phyloP scores from a whole-genome alignment of 345 rosid genomes.

The Lumnitzera littorea region DNA sequence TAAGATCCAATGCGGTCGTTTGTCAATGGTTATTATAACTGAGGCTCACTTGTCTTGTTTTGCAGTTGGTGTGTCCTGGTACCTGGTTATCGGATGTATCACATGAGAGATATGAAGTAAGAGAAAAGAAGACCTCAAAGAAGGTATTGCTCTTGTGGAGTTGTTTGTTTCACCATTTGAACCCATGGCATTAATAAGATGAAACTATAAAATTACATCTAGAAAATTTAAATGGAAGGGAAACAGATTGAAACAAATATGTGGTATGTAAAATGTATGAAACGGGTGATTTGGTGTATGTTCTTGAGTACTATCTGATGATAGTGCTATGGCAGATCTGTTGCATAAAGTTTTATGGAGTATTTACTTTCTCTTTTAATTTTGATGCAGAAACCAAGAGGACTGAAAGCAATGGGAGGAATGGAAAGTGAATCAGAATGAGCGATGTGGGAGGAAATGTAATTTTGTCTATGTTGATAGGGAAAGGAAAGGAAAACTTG shows the following conservation, averaged over 20 bases:
- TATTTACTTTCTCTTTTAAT: background rate
- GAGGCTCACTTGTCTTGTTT: slow-evolving; percentile 3
- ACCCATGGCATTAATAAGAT: background rate
- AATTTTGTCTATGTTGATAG: background rate
- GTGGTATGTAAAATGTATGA: too few relatives aligned
- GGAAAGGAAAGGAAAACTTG: background rate
- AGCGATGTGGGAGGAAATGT: background rate
- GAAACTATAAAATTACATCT: background rate
- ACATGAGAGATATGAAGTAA: slow-evolving; percentile 82
- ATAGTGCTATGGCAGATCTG: too few relatives aligned
- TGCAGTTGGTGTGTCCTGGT: slow-evolving; percentile 87
- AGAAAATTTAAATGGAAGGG: background rate
- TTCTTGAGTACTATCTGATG: too few relatives aligned
- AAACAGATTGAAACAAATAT: too few relatives aligned
- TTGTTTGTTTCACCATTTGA: background rate
- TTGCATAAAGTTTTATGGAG: background rate
- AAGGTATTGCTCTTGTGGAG: slow-evolving; percentile 38
- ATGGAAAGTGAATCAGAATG: slow-evolving; percentile 22
- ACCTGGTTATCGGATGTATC: slow-evolving; percentile 80
- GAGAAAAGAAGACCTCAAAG: slow-evolving; percentile 89
- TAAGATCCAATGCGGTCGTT: too few relatives aligned
- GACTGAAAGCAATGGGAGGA: slow-evolving; percentile 22
- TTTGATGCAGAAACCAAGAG: slow-evolving; percentile 19
- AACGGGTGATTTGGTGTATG: too few relatives aligned
- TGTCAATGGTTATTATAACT: background rate